Conservation (phyloP, 2,329 filamentous ascomycete genomes). For the Lecanicillium sp. region DNA sequence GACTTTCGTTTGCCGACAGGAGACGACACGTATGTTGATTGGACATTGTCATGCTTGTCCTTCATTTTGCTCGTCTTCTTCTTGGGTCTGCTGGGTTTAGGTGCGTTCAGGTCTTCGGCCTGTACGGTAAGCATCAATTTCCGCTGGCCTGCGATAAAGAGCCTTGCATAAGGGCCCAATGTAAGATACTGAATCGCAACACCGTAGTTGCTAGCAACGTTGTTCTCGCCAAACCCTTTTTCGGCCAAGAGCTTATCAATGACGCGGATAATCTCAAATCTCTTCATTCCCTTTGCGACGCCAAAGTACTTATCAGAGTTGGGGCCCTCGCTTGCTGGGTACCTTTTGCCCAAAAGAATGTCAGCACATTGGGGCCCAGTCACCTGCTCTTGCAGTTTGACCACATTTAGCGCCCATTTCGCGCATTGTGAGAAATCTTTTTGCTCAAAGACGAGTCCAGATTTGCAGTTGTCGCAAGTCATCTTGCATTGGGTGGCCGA, state of each 20-base stretch:
- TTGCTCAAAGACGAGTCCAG: slow-evolving; percentile 60
- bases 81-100: slow-evolving; percentile 10
- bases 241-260: slow-evolving; percentile 70
- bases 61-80: slow-evolving; percentile 23
- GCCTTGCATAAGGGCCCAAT: slow-evolving; percentile 31
- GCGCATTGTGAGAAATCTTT: slow-evolving; percentile 74
- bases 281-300: slow-evolving; percentile 59
- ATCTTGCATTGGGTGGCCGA: slow-evolving; percentile 60
- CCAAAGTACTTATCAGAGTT: slow-evolving; percentile 56
- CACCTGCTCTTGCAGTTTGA: slow-evolving; percentile 52
- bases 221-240: slow-evolving; percentile 64
- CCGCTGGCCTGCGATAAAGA: slow-evolving; percentile 36
- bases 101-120: slow-evolving; percentile 16
- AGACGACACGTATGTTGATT: slow-evolving; percentile 44
- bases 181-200: slow-evolving; percentile 70
- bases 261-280: slow-evolving; percentile 75
- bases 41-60: slow-evolving; percentile 30
- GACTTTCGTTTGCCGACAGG: slow-evolving; percentile 32
- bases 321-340: slow-evolving; percentile 46
- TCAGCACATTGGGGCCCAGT: slow-evolving; percentile 80
- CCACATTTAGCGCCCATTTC: slow-evolving; percentile 59
- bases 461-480: slow-evolving; percentile 85
- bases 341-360: slow-evolving; percentile 65
- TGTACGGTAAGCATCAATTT: slow-evolving; percentile 38
- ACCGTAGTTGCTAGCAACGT: slow-evolving; percentile 39